Conservation (phyloP, 441 rosid genomes). For the Pelargonium fulgidum region DNA sequence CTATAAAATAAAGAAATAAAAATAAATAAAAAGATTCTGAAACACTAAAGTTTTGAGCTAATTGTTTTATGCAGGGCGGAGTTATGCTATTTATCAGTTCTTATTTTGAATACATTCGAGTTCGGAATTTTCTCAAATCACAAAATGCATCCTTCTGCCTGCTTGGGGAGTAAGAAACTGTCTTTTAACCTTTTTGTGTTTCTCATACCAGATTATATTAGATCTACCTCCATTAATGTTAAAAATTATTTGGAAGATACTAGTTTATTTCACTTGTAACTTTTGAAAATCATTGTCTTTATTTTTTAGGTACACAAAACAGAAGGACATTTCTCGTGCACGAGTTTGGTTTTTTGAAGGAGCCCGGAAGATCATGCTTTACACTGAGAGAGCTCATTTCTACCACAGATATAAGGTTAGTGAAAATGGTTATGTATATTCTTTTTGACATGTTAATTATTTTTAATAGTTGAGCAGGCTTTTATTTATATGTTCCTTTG, state of each 20-base stretch:
- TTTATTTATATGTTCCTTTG: background rate
- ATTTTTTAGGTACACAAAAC: slow-evolving; percentile 53
- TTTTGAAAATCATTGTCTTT: slow-evolving; percentile 2
- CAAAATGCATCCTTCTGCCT: slow-evolving; percentile 87
- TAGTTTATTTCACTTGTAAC: slow-evolving; percentile 9
- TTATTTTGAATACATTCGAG: slow-evolving; percentile 75
- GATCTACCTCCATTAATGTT: background rate
- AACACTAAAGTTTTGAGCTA: slow-evolving; percentile 11
- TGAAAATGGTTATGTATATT: slow-evolving; percentile 7
- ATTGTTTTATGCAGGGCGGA: slow-evolving; percentile 57
- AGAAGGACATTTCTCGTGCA: slow-evolving; percentile 67
- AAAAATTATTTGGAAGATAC: background rate
- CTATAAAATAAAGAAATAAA: background rate
- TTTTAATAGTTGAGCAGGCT: background rate
- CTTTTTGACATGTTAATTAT: slow-evolving; percentile 1
- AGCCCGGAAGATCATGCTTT: slow-evolving; percentile 68
- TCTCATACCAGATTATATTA: background rate
- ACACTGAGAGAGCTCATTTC: slow-evolving; percentile 86
- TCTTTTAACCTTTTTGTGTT: slow-evolving; percentile 14
- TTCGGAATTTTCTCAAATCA: slow-evolving; percentile 77
- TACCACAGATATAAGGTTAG: slow-evolving; percentile 82
- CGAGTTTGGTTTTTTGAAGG: slow-evolving; percentile 68
- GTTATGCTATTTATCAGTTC: slow-evolving; percentile 77
- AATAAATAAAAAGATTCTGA: slow-evolving; percentile 9
- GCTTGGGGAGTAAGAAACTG: slow-evolving; percentile 69